Evolutionary conservation across 495 filamentous ascomycete genomes (phyloP), one percentile per base, ranked within the genome.

Genomic region (Penicillium samsonianum): DNA sequence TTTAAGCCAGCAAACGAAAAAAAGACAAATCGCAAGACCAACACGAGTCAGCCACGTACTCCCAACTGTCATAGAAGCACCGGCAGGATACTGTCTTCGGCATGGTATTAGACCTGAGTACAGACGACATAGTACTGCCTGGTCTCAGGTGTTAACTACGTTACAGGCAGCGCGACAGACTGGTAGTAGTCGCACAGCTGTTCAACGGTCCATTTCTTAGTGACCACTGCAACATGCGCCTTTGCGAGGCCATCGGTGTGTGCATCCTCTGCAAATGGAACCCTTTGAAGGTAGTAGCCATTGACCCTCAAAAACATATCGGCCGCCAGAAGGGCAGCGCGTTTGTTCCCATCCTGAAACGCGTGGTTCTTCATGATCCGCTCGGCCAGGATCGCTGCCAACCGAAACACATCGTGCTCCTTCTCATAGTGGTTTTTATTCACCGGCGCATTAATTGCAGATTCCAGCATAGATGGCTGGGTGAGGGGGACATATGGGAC

Each of bases 271-370:
- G 54, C 56, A 37, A 65, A 53, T 40, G 59, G 62, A 28, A 43
- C 53, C 25, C 52, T 54, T 54, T 67, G 60, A 35, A 69, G 57
- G 40, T 57, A 50, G 42, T 65, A 71, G 22, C 69, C 71, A 49
- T 75, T 75, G 50, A 72, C 64, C 31, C 61, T 64, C n/a, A 75
- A 60, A 47, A 75, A 73, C 60, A 73, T 63, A 33, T 71, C 61
- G 16, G 67, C 72, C 10, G 72, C 69, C 31, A 70, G 16, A 50
- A 73, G 51, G 20, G 67, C 67, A 19, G 71, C 67, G 33, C 71
- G 58, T 55, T 74, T 74, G 55, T 75, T 74, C 31, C 71, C 69
- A 53, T 73, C 66, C 26, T 62, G 53, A 50, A 65, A 73, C 25
- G 68, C 58, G 45, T 74, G 70, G 57, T 74, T 72, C 31, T 67